A percentile compares a stretch with the other conserved stretches of the same genome.
Evolutionary conservation across 139 green algal genomes (phyloP).

Genomic region (Haematococcus sp.): DNA sequence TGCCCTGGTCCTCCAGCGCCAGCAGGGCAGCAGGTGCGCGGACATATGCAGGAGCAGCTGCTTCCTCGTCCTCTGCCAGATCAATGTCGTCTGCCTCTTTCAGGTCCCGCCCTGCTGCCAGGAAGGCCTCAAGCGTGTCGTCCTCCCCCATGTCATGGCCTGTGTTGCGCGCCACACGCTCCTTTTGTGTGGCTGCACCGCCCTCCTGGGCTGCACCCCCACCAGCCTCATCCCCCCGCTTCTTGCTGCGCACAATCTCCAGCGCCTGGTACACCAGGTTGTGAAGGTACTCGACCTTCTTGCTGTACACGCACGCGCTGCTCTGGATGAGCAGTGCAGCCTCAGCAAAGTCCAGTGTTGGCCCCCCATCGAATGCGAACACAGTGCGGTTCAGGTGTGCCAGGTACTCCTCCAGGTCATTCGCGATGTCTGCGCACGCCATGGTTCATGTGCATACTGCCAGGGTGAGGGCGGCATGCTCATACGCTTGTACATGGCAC

Average conservation of each 20-base stretch:
- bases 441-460: neutral
- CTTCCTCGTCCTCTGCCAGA: conserved; percentile 24
- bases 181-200: neutral
- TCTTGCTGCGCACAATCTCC: conserved; percentile 19
- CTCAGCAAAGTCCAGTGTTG: conserved; percentile 79
- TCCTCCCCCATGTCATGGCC: conserved; percentile 28
- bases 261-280: conserved; percentile 68
- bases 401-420: conserved; percentile 86
- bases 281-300: conserved; percentile 89
- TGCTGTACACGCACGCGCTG: conserved; percentile 78
- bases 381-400: conserved; percentile 63
- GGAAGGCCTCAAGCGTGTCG: conserved; percentile 60
- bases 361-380: conserved; percentile 68
- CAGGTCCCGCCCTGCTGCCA: conserved; percentile 45
- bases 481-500: too few relatives aligned
- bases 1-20: conserved; percentile 54
- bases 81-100: conserved; percentile 46
- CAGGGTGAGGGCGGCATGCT: too few relatives aligned
- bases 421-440: conserved; percentile 61
- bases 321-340: conserved; percentile 71
- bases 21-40: conserved; percentile 59
- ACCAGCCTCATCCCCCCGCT: conserved; percentile 4
- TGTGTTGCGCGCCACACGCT: neutral
- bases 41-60: neutral
- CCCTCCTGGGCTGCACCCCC: neutral